Conservation (phyloP, 441 rosid genomes). For the Croton setiger region DNA sequence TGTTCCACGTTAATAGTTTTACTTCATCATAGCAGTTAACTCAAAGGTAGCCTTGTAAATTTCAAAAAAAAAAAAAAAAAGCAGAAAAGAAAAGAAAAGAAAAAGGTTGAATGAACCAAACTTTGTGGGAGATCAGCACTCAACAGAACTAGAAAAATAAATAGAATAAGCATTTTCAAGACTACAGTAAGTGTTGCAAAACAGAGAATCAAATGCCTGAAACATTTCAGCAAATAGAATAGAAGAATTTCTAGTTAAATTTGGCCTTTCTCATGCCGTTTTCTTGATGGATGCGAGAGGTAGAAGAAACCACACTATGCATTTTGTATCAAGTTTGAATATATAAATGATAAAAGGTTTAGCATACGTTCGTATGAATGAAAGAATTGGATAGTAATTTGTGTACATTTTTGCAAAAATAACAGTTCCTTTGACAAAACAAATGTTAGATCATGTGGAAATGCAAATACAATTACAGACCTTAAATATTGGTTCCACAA, state of each 20-base stretch:
- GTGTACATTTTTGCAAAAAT: not conserved
- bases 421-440: no score
- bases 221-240: not conserved
- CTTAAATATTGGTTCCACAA: conserved; percentile 97
- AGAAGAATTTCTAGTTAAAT: not conserved
- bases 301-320: not conserved
- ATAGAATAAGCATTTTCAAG: not conserved
- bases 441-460: not conserved
- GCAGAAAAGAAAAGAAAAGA: no score
- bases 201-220: not conserved
- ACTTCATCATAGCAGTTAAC: no score
- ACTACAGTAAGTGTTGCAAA: not conserved
- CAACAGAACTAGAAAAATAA: no score
- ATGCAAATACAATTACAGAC: conserved; percentile 28
- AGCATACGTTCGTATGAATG: not conserved
- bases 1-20: no score
- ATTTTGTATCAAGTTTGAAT: not conserved
- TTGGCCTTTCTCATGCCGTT: not conserved
- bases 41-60: no score
- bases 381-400: not conserved
- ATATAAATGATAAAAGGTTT: not conserved
- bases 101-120: no score
- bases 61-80: no score
- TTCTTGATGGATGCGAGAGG: not conserved
- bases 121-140: no score